Evolutionary conservation across 2,329 filamentous ascomycete genomes (phyloP).

Genomic region (Colletotrichum godetiae): DNA sequence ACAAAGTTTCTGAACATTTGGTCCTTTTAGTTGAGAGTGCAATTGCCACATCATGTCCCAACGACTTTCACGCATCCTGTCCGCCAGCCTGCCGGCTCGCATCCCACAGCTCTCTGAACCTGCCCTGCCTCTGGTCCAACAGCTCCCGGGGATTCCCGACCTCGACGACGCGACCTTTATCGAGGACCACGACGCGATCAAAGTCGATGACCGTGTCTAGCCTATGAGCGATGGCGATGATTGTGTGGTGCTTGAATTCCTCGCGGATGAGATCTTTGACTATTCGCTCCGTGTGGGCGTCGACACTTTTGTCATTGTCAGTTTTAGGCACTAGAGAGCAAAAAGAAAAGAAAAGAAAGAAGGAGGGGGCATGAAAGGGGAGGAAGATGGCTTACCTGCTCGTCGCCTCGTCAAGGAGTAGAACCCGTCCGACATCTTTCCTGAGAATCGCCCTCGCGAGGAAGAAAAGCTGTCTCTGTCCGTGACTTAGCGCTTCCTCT

Average conservation of each 20-base stretch:
- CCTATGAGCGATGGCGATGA: conserved; percentile 57
- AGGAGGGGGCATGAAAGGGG: neutral
- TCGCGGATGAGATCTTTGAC: conserved; percentile 45
- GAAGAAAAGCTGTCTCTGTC: conserved; percentile 47
- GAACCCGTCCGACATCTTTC: conserved; percentile 48
- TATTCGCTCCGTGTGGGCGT: conserved; percentile 45
- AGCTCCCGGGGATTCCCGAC: conserved; percentile 22
- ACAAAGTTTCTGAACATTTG: neutral
- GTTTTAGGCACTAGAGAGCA: neutral
- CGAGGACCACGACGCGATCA: conserved; percentile 34
- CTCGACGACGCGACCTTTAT: conserved; percentile 34
- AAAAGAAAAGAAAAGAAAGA: too few relatives aligned
- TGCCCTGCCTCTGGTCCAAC: conserved; percentile 16
- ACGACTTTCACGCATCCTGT: neutral
- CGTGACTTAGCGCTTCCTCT: conserved; percentile 45
- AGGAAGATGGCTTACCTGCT: conserved; percentile 39
- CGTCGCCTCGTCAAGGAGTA: conserved; percentile 57
- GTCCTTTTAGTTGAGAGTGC: neutral
- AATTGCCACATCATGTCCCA: too few relatives aligned
- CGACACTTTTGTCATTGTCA: conserved; percentile 41
- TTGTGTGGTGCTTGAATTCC: conserved; percentile 59
- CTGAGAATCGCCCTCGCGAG: conserved; percentile 46
- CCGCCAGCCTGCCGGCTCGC: conserved; percentile 8
- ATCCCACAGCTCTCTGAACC: conserved; percentile 26
- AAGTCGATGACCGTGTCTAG: conserved; percentile 57